Conservation (phyloP, 2,329 filamentous ascomycete genomes). For the Nectriaceae sp. region DNA sequence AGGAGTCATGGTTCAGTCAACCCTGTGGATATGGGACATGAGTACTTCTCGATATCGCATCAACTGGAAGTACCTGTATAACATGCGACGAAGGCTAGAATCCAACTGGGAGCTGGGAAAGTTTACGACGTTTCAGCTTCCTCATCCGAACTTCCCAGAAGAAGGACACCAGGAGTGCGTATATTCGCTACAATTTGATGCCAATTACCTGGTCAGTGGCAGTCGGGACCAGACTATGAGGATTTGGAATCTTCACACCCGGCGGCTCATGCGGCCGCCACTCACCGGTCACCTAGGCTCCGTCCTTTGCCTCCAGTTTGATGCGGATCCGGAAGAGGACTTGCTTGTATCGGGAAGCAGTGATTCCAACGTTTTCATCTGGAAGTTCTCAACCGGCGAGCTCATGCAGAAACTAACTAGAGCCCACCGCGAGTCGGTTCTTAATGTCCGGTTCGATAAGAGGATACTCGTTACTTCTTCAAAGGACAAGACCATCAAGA, state of each 20-base stretch:
- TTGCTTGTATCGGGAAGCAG: slow-evolving; percentile 95
- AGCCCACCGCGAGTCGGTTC: slow-evolving; percentile 86
- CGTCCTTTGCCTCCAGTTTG: slow-evolving; percentile 93
- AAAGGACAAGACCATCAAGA: slow-evolving; percentile 95
- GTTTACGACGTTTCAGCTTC: slow-evolving; percentile 85
- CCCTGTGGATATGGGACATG: slow-evolving; percentile 53
- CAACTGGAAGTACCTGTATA: slow-evolving; percentile 94
- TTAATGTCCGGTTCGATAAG: slow-evolving; percentile 91
- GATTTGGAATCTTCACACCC: slow-evolving; percentile 86
- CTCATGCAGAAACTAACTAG: slow-evolving; percentile 73
- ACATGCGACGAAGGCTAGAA: slow-evolving; percentile 81
- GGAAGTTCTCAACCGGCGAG: slow-evolving; percentile 89
- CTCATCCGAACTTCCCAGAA: slow-evolving; percentile 75
- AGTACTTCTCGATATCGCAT: slow-evolving; percentile 59
- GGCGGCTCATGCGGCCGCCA: slow-evolving; percentile 73
- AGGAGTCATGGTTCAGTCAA: slow-evolving; percentile 42
- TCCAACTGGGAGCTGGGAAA: slow-evolving; percentile 87
- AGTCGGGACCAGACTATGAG: slow-evolving; percentile 86
- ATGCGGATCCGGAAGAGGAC: slow-evolving; percentile 83
- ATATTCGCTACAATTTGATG: slow-evolving; percentile 88
- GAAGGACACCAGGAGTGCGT: slow-evolving; percentile 93
- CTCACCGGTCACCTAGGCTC: slow-evolving; percentile 79
- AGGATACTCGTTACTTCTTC: slow-evolving; percentile 93
- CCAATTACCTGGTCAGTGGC: slow-evolving; percentile 86
- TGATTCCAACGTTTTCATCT: slow-evolving; percentile 86